Base-by-base conservation (phyloP, 2,329 filamentous ascomycete genomes). In the Dendryphion nanum region DNA sequence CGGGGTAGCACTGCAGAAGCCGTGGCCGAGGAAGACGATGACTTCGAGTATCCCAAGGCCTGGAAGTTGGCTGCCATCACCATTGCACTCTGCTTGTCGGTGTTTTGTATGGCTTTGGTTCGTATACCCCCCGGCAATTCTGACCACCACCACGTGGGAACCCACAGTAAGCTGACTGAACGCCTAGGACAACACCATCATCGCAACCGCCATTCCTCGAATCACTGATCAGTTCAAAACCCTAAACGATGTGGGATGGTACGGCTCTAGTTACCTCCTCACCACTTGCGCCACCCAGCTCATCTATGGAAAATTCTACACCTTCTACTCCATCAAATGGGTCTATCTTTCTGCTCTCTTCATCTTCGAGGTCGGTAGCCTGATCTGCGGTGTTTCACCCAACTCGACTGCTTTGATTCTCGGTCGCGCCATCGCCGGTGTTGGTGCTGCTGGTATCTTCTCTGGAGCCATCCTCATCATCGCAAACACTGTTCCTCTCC, bases 321-420 rank as follows among this genome's bases (percentile, higher is more conserved):
- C 69, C 19, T 72, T 67, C 57, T 73, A 70, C 48, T 59, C 53
- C 12, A 66, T 66, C 51, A 77, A 76, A 54, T 71, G 64, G 63
- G 57, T 71, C 30, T 75, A 68, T 50, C 45, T 76, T 6, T 44
- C 45, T 13, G 68, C 69, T 1, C 59, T 76, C 17, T 47, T 62
- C 42, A 67, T 75, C 51, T 78, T 78, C 54, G 73, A 76, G 49
- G 39, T 77, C 35, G 75, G 75, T 14, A 73, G 69, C n/a, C 59
- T 73, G 10, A 61, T 78, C 37, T 77, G 74, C 42, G 75, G 70
- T 47, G 64, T 70, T 18, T 74, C 75, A 6, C 73, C 73, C 10
- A 74, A 67, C 45, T 74, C 70, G 4, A 66, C 54, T 2, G 67
- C 73, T 13, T 55, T 78, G 21, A 76, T 78, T 48, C 59, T 77